Percentiles rank a stretch among this genome's conserved stretches.
Conservation (phyloP, 257 asterid species). For the Jasminum sambac region DNA sequence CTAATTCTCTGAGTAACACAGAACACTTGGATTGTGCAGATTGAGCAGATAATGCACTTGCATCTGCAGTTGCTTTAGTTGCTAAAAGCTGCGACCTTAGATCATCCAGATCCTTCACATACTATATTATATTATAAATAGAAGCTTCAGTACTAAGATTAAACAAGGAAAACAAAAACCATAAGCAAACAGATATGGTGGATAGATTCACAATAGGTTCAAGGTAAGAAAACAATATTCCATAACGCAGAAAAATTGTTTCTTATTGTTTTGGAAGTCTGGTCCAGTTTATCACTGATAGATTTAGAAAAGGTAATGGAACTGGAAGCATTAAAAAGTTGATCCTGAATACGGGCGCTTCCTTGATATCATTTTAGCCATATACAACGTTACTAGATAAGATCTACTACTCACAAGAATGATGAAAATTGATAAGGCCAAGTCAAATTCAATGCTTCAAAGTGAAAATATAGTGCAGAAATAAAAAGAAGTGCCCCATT, state of each 20-base stretch:
- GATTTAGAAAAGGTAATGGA: too few relatives aligned
- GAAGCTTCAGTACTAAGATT: constrained; percentile 5
- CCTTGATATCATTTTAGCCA: background rate
- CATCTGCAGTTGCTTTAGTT: constrained; percentile 74
- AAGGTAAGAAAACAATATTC: background rate
- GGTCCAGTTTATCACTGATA: background rate
- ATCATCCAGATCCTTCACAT: constrained; percentile 69
- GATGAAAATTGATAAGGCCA: background rate
- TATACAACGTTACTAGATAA: background rate
- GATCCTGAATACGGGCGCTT: background rate
- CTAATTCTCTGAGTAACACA: constrained; percentile 63
- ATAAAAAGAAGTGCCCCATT: background rate
- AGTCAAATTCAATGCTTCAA: background rate
- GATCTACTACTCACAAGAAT: background rate
- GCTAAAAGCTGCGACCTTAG: constrained; percentile 64
- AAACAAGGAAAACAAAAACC: background rate
- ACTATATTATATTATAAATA: constrained; percentile 38
- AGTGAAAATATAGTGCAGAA: background rate
- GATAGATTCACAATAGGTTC: background rate
- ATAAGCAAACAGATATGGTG: background rate
- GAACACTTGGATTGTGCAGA: constrained; percentile 78
- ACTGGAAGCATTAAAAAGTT: background rate
- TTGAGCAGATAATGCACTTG: constrained; percentile 76
- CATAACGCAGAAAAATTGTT: background rate
- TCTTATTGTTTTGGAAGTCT: background rate